Percentiles rank a stretch among this genome's conserved stretches.
Evolutionary conservation across 2,329 filamentous ascomycete genomes (phyloP).

Genomic region (Exophiala xenobiotica): DNA sequence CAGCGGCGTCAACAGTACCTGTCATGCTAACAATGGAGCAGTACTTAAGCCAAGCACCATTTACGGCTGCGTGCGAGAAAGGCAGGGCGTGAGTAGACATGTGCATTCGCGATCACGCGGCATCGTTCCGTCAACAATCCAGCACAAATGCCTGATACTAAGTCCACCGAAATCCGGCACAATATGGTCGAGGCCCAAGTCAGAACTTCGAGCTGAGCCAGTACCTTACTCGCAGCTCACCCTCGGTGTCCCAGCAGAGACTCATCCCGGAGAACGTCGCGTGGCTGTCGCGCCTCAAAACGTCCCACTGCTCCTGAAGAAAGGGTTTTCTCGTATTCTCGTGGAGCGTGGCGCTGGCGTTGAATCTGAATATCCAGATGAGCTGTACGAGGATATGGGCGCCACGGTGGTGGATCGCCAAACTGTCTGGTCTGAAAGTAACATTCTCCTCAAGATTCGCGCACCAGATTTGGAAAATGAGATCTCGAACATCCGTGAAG

Average conservation of each 20-base stretch:
- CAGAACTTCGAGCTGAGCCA: constrained; percentile 18
- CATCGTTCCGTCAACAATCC: constrained; percentile 11
- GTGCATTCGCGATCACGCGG: constrained; percentile 17
- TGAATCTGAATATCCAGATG: constrained; percentile 73
- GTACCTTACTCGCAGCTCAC: constrained; percentile 69
- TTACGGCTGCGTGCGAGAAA: constrained; percentile 13
- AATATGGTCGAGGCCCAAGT: constrained; percentile 23
- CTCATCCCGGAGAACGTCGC: constrained; percentile 74
- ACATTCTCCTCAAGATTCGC: constrained; percentile 83
- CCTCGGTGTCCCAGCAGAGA: constrained; percentile 77
- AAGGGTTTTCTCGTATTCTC: constrained; percentile 74
- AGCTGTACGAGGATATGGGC: constrained; percentile 74
- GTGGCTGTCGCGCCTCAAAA: constrained; percentile 85
- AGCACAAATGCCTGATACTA: constrained; percentile 12
- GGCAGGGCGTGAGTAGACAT: constrained; percentile 10
- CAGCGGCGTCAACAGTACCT: background rate
- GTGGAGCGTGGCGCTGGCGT: constrained; percentile 79
- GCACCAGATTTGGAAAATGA: constrained; percentile 68
- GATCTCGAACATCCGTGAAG: constrained; percentile 64
- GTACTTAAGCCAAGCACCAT: constrained; percentile 10
- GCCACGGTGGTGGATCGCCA: constrained; percentile 70
- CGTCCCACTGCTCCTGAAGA: constrained; percentile 77
- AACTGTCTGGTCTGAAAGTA: constrained; percentile 69
- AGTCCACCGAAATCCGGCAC: constrained; percentile 13
- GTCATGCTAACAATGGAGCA: constrained; percentile 11